phyloP scores from a whole-genome alignment of 2,329 filamentous ascomycete species.

The Tolypocladium ovalisporum region DNA sequence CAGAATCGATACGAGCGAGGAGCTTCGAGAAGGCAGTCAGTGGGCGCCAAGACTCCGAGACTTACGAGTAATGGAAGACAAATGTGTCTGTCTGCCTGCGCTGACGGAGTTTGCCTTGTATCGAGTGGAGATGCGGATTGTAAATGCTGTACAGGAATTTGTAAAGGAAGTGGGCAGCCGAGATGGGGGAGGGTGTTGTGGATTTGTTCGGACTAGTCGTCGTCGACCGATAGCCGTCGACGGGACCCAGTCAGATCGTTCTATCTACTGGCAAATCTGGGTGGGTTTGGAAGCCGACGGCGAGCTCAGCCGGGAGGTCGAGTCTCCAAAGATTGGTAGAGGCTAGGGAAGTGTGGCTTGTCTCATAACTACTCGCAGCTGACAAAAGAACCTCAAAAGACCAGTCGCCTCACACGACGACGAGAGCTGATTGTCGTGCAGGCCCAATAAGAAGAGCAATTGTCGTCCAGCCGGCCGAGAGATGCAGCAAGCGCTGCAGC shows the following conservation, averaged over 20 bases:
- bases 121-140: not conserved
- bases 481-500: not conserved
- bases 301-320: not conserved
- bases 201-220: not conserved
- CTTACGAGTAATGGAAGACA: not conserved
- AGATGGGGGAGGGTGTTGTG: not conserved
- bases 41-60: not conserved
- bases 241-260: not conserved
- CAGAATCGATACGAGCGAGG: not conserved
- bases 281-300: not conserved
- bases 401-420: not conserved
- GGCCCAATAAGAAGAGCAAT: not conserved
- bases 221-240: not conserved
- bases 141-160: not conserved
- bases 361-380: not conserved
- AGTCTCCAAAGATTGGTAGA: not conserved
- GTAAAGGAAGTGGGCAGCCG: not conserved
- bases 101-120: not conserved
- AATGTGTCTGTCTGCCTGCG: not conserved
- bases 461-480: not conserved
- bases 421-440: not conserved
- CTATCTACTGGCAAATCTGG: not conserved
- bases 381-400: not conserved
- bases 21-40: not conserved
- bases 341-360: not conserved